Percentiles rank a stretch among this genome's conserved stretches.
Conservation (phyloP, 176 grass and related monocot species). For the Rhipidocladum racemiflorum region DNA sequence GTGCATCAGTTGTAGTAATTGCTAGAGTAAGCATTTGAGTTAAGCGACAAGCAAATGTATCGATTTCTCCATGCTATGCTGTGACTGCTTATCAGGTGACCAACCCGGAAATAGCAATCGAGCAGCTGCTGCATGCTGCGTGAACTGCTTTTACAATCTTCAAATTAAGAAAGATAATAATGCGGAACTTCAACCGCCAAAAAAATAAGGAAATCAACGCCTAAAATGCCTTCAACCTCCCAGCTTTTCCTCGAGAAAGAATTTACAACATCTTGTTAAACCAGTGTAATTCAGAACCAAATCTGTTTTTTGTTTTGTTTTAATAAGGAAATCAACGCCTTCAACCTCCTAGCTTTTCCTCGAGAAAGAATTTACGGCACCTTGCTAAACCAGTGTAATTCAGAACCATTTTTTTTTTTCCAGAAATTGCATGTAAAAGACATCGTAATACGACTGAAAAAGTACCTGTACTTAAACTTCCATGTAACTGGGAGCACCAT, state of each 20-base stretch:
- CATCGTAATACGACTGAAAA: slow-evolving; percentile 1
- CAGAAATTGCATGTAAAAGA: not conserved
- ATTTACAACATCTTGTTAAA: not conserved
- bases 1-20: not conserved
- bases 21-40: slow-evolving; percentile 2
- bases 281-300: not conserved
- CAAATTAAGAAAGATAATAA: not conserved
- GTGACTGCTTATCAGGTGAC: not conserved
- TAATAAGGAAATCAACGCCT: not conserved
- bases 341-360: slow-evolving; percentile 14
- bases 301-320: not conserved
- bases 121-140: not conserved
- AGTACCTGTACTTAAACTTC: slow-evolving; percentile 90
- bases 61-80: not conserved
- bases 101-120: not conserved
- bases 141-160: not conserved
- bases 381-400: not conserved
- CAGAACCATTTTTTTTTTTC: not conserved
- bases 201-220: not conserved
- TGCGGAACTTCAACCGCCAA: not conserved
- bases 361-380: slow-evolving; percentile 1
- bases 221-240: not conserved
- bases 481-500: slow-evolving; percentile 62
- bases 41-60: not conserved
- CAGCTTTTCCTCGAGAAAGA: slow-evolving; percentile 24